Base-by-base conservation (phyloP, 2,329 filamentous ascomycete species). In the Sclerotinia subarctica region DNA sequence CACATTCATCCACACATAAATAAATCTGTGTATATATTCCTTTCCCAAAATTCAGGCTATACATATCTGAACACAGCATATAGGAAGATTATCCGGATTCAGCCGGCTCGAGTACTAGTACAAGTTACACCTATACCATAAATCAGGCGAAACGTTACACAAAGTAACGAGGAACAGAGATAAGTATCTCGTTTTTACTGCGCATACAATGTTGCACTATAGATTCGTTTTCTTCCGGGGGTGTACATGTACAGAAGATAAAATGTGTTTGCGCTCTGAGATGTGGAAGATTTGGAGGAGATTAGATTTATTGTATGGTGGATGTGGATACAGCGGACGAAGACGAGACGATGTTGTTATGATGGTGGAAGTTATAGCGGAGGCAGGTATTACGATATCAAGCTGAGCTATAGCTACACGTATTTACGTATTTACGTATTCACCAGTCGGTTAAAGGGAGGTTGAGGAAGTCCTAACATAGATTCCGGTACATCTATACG, bases 31-130 rank as follows among this genome's bases (percentile, higher is more conserved):
- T 35, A 15, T 13, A 44, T 6, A 6, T 5, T 24, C 38, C 42
- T 3, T 10, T 24, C 38, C 42, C 19, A 29, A 21, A 5, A 6
- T 29, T 21, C 42, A 58, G 5, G 24, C 15, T 15, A 59, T 46
- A 46, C 42, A 46, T 32, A 59, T 19, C n/a, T 29, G 8, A 58
- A 26, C 56, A 58, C 57, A 46, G 57, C 57, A 59, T 59, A 46
- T 32, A 47, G 57, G 19, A 60, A 32, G 42, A 32, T n/a, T 15
- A 60, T 29, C 26, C 42, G 19, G 42, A n/a, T 32, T 19, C 26
- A 47, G 42, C 57, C 57, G 42, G 42, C 19, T 60, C 57, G 57
- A 60, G 42, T 60, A 38, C 38, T 13, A 24, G 32, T 57, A 38
- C 38, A 38, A 24, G 32, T 57, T 42, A 57, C 32, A 57, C 32